Percentiles rank a stretch among this genome's conserved stretches.
Conservation (phyloP, 306 rosid genomes). For the Prosopis cineraria region DNA sequence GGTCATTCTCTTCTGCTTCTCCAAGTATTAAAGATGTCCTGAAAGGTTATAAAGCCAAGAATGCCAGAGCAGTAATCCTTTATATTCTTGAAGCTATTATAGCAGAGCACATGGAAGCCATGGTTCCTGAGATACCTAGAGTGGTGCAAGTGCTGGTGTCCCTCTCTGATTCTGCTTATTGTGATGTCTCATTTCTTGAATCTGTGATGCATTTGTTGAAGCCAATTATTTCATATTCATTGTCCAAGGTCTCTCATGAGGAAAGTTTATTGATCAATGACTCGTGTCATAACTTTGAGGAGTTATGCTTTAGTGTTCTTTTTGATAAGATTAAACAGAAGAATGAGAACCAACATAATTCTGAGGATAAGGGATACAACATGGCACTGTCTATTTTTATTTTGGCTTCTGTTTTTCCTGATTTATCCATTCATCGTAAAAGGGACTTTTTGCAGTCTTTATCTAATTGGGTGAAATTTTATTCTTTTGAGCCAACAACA, state of each 20-base stretch:
- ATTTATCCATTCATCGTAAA: conserved; percentile 66
- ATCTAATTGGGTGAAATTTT: conserved; percentile 61
- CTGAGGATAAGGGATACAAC: conserved; percentile 52
- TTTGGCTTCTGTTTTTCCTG: conserved; percentile 79
- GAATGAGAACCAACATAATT: conserved; percentile 41
- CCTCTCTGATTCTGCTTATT: conserved; percentile 73
- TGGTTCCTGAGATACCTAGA: conserved; percentile 89
- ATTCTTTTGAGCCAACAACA: conserved; percentile 69
- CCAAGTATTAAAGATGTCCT: conserved; percentile 43
- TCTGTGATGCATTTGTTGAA: conserved; percentile 69
- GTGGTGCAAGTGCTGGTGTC: conserved; percentile 79
- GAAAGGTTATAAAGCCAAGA: conserved; percentile 83
- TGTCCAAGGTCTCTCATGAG: conserved; percentile 65
- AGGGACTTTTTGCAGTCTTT: conserved; percentile 76
- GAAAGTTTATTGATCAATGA: conserved; percentile 63
- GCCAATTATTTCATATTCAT: conserved; percentile 86
- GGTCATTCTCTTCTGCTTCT: conserved; percentile 68
- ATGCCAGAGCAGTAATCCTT: conserved; percentile 84
- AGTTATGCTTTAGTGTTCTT: conserved; percentile 81
- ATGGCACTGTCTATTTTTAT: conserved; percentile 76
- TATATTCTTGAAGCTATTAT: conserved; percentile 80
- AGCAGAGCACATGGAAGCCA: conserved; percentile 87
- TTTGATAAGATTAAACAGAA: conserved; percentile 54
- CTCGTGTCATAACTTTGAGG: conserved; percentile 78
- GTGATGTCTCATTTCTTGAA: conserved; percentile 90